A percentile compares a stretch with the other conserved stretches of the same genome.
Evolutionary conservation across 768 basidiomycete genomes (phyloP).

Genomic region (Wakefieldia striispora): DNA sequence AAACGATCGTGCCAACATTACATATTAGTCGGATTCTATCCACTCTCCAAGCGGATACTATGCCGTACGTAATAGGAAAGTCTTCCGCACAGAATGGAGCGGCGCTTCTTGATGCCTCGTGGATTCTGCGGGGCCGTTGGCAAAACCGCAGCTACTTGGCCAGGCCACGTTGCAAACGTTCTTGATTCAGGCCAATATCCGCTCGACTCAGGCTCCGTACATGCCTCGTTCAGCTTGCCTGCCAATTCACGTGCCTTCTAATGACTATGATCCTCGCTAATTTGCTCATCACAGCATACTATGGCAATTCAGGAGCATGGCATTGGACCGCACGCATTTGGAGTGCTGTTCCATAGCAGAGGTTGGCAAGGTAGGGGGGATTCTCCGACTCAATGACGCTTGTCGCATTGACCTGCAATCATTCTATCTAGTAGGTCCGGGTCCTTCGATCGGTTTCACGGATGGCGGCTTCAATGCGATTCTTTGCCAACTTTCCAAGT

Average conservation of each 20-base stretch:
- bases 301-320: too few species aligned
- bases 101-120: conserved; percentile 14
- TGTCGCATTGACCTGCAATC: background rate
- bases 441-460: background rate
- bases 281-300: background rate
- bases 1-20: conserved; percentile 3
- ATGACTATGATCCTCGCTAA: background rate
- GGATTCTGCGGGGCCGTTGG: conserved; percentile 13
- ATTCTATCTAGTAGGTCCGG: background rate
- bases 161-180: conserved; percentile 7
- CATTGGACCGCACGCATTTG: too few species aligned
- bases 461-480: background rate
- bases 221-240: background rate
- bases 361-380: conserved; percentile 5
- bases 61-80: conserved; percentile 5
- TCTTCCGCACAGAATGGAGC: background rate
- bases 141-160: conserved; percentile 2
- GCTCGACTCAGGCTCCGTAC: background rate
- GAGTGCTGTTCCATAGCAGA: background rate
- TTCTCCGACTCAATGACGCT: background rate
- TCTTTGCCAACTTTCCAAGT: background rate
- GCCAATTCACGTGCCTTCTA: conserved; percentile 1
- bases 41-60: background rate
- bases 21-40: background rate
- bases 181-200: background rate